These are phyloP conservation scores for Tulasnella sp. DNA, from an alignment of 768 basidiomycete genomes.

Conservation along the genomic window DNA sequence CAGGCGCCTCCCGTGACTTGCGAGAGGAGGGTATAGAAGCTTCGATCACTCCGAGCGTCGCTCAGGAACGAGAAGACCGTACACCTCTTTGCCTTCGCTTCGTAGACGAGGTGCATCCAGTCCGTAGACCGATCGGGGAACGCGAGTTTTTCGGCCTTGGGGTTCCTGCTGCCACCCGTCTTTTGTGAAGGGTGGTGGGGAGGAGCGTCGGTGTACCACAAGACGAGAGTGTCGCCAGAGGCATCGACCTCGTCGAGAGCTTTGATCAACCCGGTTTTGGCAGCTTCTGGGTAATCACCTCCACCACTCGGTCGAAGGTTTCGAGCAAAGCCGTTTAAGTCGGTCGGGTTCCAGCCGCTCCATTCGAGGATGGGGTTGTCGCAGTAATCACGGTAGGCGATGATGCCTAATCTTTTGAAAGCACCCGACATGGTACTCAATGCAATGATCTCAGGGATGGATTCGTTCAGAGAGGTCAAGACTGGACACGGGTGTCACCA, in stretches of 20 bases:
- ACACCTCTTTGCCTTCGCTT: conserved; percentile 18
- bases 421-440: conserved; percentile 21
- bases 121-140: conserved; percentile 21
- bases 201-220: conserved; percentile 25
- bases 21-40: conserved; percentile 21
- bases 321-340: conserved; percentile 18
- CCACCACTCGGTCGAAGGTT: conserved; percentile 18
- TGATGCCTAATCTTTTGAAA: conserved; percentile 22
- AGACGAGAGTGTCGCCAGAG: conserved; percentile 18
- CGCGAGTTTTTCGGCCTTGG: conserved; percentile 18
- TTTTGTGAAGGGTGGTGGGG: conserved; percentile 20
- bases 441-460: conserved; percentile 23
- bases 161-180: conserved; percentile 12
- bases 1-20: conserved; percentile 21
- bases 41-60: not conserved
- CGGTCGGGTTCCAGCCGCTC: conserved; percentile 20
- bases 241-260: conserved; percentile 19
- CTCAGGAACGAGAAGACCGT: conserved; percentile 21
- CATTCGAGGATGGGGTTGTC: conserved; percentile 19
- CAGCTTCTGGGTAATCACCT: conserved; percentile 24
- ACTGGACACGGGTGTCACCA: conserved; percentile 6
- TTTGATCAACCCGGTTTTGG: conserved; percentile 22
- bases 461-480: conserved; percentile 18
- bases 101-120: conserved; percentile 23
- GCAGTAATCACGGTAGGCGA: conserved; percentile 23